Evolutionary conservation across 2,329 filamentous ascomycete genomes (phyloP), one percentile per base, ranked within the genome.

Genomic region (Hypoxylon sp.): DNA sequence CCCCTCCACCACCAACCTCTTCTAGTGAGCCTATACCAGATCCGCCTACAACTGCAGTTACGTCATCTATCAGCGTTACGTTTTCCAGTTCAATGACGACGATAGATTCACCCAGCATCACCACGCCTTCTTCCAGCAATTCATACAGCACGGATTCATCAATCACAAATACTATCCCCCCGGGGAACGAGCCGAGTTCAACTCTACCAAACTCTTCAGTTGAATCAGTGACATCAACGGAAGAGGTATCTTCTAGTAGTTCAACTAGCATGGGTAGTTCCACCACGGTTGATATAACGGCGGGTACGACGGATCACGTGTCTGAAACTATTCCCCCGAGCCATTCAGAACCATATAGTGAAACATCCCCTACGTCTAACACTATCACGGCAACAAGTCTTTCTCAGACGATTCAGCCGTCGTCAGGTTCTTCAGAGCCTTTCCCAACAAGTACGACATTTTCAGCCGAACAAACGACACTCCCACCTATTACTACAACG

Each of bases 401-500:
- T 42, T 26, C 37, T 46, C 22, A n/a, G 39, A 51, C 26, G 42
- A 47, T 14, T 11, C 42, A 54, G n/a, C 13, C 42, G 55, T n/a
- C 47, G 10, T 35, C 11, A 29, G 42, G 37, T 39, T 31, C 29
- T 9, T 60, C 52, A n/a, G 44, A 65, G 14, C 53, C 50, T 5
- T 51, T 72, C 10, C 42, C 51, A 5, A 70, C 50, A 17, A 59
- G 65, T 53, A 66, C 63, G 35, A 58, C 54, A 5, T 54, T 46
- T 8, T 33, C 50, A 14, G 37, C 52, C 24, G 47, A 22, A 50
- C 54, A 6, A 39, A 33, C 60, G 4, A 24, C n/a, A 29, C 26
- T 55, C 1, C 46, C 64, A 1, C 53, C 68, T 37, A 65, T 63
- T 4, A 76, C 71, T 42, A 72, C 69, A n/a, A 68, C 67, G 8